These are phyloP conservation scores for Colletotrichum lentis DNA, from an alignment of 2,329 filamentous ascomycete genomes.

Conservation along the genomic window DNA sequence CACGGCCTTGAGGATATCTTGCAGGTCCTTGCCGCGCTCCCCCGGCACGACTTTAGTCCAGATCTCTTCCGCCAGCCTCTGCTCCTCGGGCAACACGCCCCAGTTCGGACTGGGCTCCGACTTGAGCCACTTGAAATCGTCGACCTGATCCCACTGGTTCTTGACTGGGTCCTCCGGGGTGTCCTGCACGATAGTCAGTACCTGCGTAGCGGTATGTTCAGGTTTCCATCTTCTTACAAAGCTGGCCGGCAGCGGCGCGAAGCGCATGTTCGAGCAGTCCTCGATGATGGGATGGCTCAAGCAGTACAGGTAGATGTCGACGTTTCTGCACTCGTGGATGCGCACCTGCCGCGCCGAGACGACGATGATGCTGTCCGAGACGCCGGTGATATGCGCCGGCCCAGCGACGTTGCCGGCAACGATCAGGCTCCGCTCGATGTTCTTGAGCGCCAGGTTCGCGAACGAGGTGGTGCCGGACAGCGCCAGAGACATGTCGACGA, in stretches of 20 bases:
- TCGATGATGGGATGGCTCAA: constrained; percentile 92
- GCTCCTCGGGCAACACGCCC: constrained; percentile 69
- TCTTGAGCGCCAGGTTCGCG: constrained; percentile 72
- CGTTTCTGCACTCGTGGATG: constrained; percentile 85
- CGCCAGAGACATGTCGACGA: constrained; percentile 82
- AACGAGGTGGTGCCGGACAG: constrained; percentile 68
- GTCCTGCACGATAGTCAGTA: constrained; percentile 39
- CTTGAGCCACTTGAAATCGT: constrained; percentile 98
- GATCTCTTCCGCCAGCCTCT: constrained; percentile 66
- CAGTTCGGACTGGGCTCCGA: constrained; percentile 88
- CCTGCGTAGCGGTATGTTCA: too few species aligned
- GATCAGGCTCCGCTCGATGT: constrained; percentile 75
- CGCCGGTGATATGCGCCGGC: constrained; percentile 80
- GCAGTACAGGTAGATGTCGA: constrained; percentile 85
- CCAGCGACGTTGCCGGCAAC: constrained; percentile 82
- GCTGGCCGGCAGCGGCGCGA: constrained; percentile 74
- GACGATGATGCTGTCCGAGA: constrained; percentile 77
- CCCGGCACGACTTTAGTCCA: constrained; percentile 77
- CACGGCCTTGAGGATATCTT: constrained; percentile 69
- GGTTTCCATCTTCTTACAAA: constrained; percentile 67
- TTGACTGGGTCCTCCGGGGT: constrained; percentile 46
- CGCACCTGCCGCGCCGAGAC: constrained; percentile 86
- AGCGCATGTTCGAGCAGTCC: constrained; percentile 79
- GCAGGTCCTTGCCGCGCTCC: constrained; percentile 66
- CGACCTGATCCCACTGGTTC: constrained; percentile 88